Evolutionary conservation across 345 rosid species (phyloP).

Genomic region (Eucalyptus lansdowneana): DNA sequence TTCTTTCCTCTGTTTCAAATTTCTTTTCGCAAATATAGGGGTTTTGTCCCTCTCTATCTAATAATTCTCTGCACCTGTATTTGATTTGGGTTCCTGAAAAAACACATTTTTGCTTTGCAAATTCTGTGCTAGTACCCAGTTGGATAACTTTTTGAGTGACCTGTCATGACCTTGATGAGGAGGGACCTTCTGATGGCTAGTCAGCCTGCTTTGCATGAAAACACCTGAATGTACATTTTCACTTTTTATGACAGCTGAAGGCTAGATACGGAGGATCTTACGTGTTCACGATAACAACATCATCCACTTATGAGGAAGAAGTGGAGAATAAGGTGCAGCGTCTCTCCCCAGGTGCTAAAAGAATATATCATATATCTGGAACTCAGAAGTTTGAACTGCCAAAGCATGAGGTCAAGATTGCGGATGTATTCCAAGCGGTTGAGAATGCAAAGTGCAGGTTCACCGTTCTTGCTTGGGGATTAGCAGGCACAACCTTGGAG

Average conservation of each 20-base stretch:
- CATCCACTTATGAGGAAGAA: conserved; percentile 35
- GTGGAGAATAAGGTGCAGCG: conserved; percentile 51
- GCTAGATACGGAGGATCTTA: conserved; percentile 85
- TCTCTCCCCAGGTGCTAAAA: conserved; percentile 59
- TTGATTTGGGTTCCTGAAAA: neutral
- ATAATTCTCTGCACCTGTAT: neutral
- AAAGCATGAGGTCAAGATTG: conserved; percentile 55
- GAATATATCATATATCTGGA: conserved; percentile 72
- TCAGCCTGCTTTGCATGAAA: neutral
- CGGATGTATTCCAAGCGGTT: conserved; percentile 75
- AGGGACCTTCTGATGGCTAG: neutral
- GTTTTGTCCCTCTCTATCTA: neutral
- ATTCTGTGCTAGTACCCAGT: neutral
- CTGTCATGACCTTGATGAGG: neutral
- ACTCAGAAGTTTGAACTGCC: conserved; percentile 98
- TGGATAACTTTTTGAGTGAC: neutral
- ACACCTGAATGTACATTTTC: neutral
- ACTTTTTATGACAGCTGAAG: conserved; percentile 37
- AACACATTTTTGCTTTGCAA: neutral
- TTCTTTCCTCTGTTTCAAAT: neutral
- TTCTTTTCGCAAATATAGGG: neutral
- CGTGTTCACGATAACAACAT: conserved; percentile 82
- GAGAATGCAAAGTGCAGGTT: conserved; percentile 72
- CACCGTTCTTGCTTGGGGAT: conserved; percentile 84
- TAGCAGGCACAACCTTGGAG: conserved; percentile 88